Percentiles rank a stretch among this genome's conserved stretches.
phyloP scores from a whole-genome alignment of 306 rosid genomes.

The Prunus mira region DNA sequence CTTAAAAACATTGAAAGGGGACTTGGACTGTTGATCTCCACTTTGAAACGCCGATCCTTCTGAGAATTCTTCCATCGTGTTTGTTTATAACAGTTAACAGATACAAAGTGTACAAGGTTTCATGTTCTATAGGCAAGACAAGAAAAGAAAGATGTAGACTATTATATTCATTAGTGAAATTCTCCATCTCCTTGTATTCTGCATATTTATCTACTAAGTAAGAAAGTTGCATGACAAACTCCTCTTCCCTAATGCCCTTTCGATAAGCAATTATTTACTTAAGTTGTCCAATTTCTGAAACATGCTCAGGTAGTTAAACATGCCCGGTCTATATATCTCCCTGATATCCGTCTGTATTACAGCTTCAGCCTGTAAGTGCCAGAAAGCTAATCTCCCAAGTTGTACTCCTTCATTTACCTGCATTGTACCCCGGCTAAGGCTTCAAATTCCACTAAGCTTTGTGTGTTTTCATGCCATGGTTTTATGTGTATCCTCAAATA shows the following conservation, averaged over 20 bases:
- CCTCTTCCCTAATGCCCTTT: not conserved
- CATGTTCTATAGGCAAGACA: not conserved
- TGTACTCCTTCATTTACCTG: too few species aligned
- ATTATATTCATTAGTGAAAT: not conserved
- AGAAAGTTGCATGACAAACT: not conserved
- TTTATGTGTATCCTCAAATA: not conserved
- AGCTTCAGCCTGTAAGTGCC: too few species aligned
- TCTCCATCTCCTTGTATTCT: too few species aligned
- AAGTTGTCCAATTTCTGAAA: too few species aligned
- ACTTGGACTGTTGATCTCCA: not conserved
- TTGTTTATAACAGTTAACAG: not conserved
- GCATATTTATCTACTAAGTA: not conserved
- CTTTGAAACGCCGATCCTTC: not conserved
- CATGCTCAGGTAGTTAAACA: too few species aligned
- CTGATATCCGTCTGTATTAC: too few species aligned
- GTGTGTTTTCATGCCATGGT: not conserved
- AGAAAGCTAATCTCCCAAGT: too few species aligned
- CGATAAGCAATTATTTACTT: not conserved
- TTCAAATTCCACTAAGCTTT: too few species aligned
- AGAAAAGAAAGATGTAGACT: not conserved
- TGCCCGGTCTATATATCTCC: too few species aligned
- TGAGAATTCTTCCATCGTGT: not conserved
- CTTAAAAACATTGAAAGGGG: slow-evolving; percentile 1
- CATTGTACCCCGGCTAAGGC: too few species aligned
- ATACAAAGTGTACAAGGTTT: not conserved